A percentile compares a stretch with the other conserved stretches of the same genome.
Evolutionary conservation across 192 early-diverging fungal species (phyloP).

Genomic region (Backusella parvicylindrica): DNA sequence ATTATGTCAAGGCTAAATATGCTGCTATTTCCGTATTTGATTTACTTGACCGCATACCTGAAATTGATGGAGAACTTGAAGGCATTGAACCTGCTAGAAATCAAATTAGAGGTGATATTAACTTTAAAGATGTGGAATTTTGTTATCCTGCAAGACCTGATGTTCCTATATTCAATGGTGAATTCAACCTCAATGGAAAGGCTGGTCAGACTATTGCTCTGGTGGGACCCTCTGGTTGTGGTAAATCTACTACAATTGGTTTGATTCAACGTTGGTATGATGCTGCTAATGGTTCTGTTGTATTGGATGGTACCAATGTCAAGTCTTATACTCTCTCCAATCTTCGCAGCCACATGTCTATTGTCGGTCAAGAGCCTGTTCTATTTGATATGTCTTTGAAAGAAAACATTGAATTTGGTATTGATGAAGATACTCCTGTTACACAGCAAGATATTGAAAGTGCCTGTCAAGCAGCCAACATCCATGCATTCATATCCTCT

Average conservation of each 20-base stretch:
- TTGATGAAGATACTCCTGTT: constrained; percentile 31
- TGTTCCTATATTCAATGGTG: constrained; percentile 42
- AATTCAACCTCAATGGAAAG: constrained; percentile 45
- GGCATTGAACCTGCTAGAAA: constrained; percentile 29
- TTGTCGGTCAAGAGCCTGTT: constrained; percentile 94
- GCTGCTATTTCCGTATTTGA: constrained; percentile 69
- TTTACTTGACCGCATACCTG: constrained; percentile 66
- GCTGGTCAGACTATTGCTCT: constrained; percentile 79
- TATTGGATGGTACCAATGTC: constrained; percentile 59
- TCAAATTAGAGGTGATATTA: constrained; percentile 31
- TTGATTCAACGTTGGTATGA: constrained; percentile 84
- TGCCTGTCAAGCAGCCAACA: constrained; percentile 56
- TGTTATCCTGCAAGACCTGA: constrained; percentile 62
- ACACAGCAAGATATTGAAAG: constrained; percentile 56
- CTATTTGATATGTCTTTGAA: constrained; percentile 84
- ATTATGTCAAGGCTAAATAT: constrained; percentile 74
- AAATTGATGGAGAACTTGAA: constrained; percentile 60
- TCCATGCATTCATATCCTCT: constrained; percentile 53
- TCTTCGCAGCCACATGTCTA: constrained; percentile 69
- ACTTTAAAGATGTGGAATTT: constrained; percentile 51
- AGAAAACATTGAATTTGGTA: constrained; percentile 86
- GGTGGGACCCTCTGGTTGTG: constrained; percentile 84
- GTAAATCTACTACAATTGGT: constrained; percentile 70
- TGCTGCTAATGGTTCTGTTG: constrained; percentile 49
- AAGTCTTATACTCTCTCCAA: constrained; percentile 58